Conservation (phyloP, 1,284 basidiomycete genomes). For the Ceratobasidium sp. region DNA sequence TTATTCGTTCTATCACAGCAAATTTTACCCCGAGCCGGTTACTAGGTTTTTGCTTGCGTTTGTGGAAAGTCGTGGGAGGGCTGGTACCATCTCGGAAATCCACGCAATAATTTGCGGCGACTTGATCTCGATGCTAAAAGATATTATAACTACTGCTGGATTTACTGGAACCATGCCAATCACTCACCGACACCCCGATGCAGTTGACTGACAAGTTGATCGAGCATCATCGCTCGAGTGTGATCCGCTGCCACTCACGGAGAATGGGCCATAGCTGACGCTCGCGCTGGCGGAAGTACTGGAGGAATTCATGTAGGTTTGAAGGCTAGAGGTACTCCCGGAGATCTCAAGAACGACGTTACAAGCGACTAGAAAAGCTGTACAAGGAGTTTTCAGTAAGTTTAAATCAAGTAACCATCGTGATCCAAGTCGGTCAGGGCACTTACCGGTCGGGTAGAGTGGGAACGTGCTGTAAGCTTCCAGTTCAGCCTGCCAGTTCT, state of each 20-base stretch:
- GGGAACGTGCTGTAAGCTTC: constrained; percentile 10
- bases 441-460: constrained; percentile 20
- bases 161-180: not conserved
- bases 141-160: not conserved
- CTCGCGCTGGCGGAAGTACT: constrained; percentile 16
- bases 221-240: not conserved
- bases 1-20: too few species aligned
- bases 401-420: not conserved
- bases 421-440: too few species aligned
- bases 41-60: too few species aligned
- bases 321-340: constrained; percentile 26
- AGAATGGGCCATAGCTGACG: constrained; percentile 40
- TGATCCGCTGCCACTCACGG: not conserved
- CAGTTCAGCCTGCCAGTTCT: not conserved
- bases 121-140: constrained; percentile 23
- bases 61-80: not conserved
- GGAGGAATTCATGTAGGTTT: constrained; percentile 20
- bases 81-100: constrained; percentile 2
- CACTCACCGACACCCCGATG: constrained; percentile 8
- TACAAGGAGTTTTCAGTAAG: not conserved
- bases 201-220: not conserved
- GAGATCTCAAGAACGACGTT: constrained; percentile 36
- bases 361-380: constrained; percentile 31
- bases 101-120: not conserved
- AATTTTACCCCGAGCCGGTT: too few species aligned